Evolutionary conservation across 768 basidiomycete species (phyloP), one percentile per base, ranked within the genome.

Genomic region (Suillus lakei): DNA sequence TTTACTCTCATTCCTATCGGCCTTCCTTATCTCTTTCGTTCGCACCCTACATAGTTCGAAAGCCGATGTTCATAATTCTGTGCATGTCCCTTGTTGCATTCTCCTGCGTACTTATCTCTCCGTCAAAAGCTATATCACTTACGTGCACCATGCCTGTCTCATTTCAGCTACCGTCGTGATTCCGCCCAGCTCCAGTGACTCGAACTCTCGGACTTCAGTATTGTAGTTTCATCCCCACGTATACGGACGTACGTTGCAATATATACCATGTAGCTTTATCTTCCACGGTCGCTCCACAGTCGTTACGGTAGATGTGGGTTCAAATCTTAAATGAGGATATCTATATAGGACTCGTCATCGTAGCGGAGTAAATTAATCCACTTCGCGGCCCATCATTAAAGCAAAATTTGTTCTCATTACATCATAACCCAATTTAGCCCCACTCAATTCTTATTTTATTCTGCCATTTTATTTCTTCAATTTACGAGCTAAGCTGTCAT

Each of bases 151-250:
- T 58, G 55, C 32, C 26, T 58, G n/a, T 59, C 10, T n/a, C 60
- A 61, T 59, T 60, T 28, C 39, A 59, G 39, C 26, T 61, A 34
- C 18, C 5, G 30, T 32, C 55, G 30, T 21, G 53, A 30, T n/a
- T 8, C 60, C 30, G 8, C 50, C 13, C 30, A 28, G 15, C 53
- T 56, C 43, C 43, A n/a, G n/a, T n/a, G n/a, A 34, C 30, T 63
- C 23, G 60, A 61, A 66, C 60, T n/a, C 46, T 46, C 51, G 48
- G 16, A 54, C 32, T 16, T n/a, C 4, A 15, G 7, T 23, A 28
- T 21, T 30, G 48, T 38, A 41, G 32, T 26, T 60, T 34, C 36
- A 36, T 43, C 38, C 28, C 7, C 23, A 38, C 60, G 26, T 62
- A 51, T 46, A 21, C 21, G 26, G 13, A 38, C 13, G 30, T 60